Conservation (phyloP, 148 eudicot genomes). For the Nyssa sinensis region DNA sequence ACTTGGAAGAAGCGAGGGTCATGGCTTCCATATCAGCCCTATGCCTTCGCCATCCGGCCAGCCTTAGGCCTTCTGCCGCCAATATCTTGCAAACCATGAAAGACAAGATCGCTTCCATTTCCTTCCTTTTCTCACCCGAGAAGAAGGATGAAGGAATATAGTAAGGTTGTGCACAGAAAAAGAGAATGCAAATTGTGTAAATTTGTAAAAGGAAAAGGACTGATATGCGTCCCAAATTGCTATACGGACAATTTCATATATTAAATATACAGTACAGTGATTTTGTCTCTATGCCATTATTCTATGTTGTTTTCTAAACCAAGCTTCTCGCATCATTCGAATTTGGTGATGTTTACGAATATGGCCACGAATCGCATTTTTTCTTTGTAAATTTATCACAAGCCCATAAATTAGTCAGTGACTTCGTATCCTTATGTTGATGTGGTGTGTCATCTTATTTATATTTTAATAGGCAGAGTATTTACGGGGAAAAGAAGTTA, state of each 20-base stretch:
- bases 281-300: too few species aligned
- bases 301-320: too few species aligned
- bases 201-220: background rate
- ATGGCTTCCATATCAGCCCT: conserved; percentile 41
- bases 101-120: conserved; percentile 31
- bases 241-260: background rate
- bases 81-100: conserved; percentile 44
- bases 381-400: too few species aligned
- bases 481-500: too few species aligned
- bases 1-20: conserved; percentile 41
- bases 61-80: conserved; percentile 60
- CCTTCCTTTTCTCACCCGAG: background rate
- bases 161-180: background rate
- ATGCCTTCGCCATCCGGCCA: conserved; percentile 55
- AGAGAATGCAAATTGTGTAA: background rate
- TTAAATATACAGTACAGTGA: too few species aligned
- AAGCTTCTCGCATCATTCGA: too few species aligned
- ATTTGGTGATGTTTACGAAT: too few species aligned
- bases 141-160: background rate
- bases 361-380: too few species aligned
- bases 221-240: background rate
- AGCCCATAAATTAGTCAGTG: too few species aligned
- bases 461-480: too few species aligned
- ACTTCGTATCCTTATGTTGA: too few species aligned
- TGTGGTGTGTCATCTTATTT: too few species aligned